Evolutionary conservation across 306 rosid species (phyloP), one percentile per base, ranked within the genome.

Genomic region (Quillaja saponaria): DNA sequence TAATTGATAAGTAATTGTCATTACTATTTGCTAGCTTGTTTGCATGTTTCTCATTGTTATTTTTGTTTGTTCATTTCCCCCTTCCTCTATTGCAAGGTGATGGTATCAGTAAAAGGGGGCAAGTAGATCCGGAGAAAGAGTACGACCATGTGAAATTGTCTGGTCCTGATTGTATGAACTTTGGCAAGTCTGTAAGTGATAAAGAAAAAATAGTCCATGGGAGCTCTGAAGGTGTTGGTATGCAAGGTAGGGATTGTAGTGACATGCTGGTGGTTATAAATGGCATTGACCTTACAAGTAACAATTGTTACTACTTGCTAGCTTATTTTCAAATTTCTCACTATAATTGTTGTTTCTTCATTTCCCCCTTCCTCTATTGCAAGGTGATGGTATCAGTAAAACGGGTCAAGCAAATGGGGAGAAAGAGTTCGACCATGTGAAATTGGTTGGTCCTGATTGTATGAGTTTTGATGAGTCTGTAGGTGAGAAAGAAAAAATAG

Each of bases 41-140:
- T 48, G 10, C 5, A 10, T 34, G 28, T 10, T 48, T 75, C 35
- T 57, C 35, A 12, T 45, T n/a, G 33, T 62, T 38, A 58, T 35
- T 64, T 13, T 19, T 14, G 17, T 46, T 14, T 51, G 17, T 16
- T 46, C 28, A 39, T 50, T 25, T 12, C 31, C 54, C 54, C 9
- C 60, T 64, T 1, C 10, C 34, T 49, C 15, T 63, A 19, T 53
- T 71, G 64, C 55, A 69, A 84, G 90, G 66, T 55, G 17, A 67
- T 67, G 74, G 60, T 71, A 38, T 14, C 45, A 57, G 37, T 70
- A 12, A 31, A 72, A 28, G 52, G 77, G 68, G 15, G 68, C 73
- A 40, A 68, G 69, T 55, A 54, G 76, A 50, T 47, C 31, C 17
- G 58, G 78, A 67, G 67, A 67, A 34, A 64, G 78, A 33, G 25